A percentile compares a stretch with the other conserved stretches of the same genome.
Evolutionary conservation across 176 grass and related monocot genomes (phyloP).

Genomic region (Hyparrhenia diplandra): DNA sequence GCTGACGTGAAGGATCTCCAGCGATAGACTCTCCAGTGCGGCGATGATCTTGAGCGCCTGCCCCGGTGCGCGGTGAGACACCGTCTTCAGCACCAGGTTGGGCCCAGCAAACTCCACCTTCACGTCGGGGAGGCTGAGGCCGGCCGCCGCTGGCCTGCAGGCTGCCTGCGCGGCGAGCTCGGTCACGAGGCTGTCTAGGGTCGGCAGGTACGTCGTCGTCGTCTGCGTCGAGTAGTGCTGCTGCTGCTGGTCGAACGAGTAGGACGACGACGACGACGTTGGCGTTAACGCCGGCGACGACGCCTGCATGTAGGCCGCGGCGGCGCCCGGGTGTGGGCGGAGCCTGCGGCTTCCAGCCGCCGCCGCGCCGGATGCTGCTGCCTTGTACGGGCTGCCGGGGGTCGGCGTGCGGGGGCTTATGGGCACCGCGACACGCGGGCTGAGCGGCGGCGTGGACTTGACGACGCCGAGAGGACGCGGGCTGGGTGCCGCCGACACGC

Average conservation of each 20-base stretch:
- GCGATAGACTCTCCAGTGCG: slow-evolving; percentile 58
- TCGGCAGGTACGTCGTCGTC: slow-evolving; percentile 26
- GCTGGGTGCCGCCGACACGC: slow-evolving; percentile 26
- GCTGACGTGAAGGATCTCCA: slow-evolving; percentile 74
- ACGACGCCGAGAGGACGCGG: slow-evolving; percentile 11
- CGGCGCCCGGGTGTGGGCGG: not conserved
- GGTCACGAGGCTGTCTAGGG: slow-evolving; percentile 28
- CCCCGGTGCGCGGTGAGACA: slow-evolving; percentile 47
- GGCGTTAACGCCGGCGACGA: slow-evolving; percentile 22
- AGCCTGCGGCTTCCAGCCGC: not conserved
- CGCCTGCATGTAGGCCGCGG: slow-evolving; percentile 25
- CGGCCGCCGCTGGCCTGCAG: not conserved
- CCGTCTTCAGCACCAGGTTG: slow-evolving; percentile 73
- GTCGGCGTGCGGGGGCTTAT: slow-evolving; percentile 72
- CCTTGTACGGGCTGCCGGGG: slow-evolving; percentile 63
- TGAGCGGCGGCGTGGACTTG: slow-evolving; percentile 44
- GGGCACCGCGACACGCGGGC: slow-evolving; percentile 47
- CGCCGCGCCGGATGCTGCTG: not conserved
- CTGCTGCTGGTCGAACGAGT: not conserved
- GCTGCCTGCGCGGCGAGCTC: slow-evolving; percentile 43
- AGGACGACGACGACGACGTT: slow-evolving; percentile 16
- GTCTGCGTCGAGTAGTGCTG: not conserved
- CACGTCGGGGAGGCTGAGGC: slow-evolving; percentile 30
- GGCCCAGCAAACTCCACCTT: slow-evolving; percentile 75
- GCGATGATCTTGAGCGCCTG: slow-evolving; percentile 71